These are phyloP conservation scores for Conticribra guillardii DNA, from an alignment of 108 stramenopile species.

Conservation along the genomic window DNA sequence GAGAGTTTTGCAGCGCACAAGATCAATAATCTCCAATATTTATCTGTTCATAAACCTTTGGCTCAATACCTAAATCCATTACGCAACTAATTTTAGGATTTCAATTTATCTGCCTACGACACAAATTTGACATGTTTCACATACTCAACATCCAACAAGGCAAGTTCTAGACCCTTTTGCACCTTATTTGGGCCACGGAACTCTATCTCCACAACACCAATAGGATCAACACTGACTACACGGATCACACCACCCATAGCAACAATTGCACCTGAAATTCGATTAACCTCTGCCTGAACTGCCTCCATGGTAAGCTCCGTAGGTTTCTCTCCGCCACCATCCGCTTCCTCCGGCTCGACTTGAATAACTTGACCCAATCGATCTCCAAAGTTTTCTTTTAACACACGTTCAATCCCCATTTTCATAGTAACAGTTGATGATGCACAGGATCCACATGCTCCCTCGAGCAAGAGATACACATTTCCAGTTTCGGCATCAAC, in stretches of 20 bases:
- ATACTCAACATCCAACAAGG: slow-evolving; percentile 77
- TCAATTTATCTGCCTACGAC: too few relatives aligned
- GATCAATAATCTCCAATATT: too few relatives aligned
- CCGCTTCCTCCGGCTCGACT: slow-evolving; percentile 52
- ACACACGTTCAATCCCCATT: slow-evolving; percentile 97
- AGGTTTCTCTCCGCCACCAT: slow-evolving; percentile 48
- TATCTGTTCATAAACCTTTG: too few relatives aligned
- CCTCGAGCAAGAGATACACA: slow-evolving; percentile 88
- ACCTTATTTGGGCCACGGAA: slow-evolving; percentile 81
- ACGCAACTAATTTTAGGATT: too few relatives aligned
- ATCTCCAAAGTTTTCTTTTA: slow-evolving; percentile 85
- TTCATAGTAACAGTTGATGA: slow-evolving; percentile 97
- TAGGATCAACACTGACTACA: slow-evolving; percentile 65
- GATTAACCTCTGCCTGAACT: slow-evolving; percentile 73
- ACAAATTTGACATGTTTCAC: slow-evolving; percentile 82
- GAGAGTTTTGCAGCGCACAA: too few relatives aligned
- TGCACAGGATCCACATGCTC: slow-evolving; percentile 91
- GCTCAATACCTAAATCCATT: too few relatives aligned
- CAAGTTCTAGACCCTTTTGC: slow-evolving; percentile 79
- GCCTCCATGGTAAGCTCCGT: slow-evolving; percentile 61
- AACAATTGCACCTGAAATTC: slow-evolving; percentile 71
- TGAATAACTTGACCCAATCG: slow-evolving; percentile 82
- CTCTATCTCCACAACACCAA: slow-evolving; percentile 76
- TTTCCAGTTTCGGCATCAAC: slow-evolving; percentile 74
- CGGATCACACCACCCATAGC: slow-evolving; percentile 86